Evolutionary conservation across 805 yeast genomes (phyloP).

Genomic region (Cyberlindnera euphorbiiphila): DNA sequence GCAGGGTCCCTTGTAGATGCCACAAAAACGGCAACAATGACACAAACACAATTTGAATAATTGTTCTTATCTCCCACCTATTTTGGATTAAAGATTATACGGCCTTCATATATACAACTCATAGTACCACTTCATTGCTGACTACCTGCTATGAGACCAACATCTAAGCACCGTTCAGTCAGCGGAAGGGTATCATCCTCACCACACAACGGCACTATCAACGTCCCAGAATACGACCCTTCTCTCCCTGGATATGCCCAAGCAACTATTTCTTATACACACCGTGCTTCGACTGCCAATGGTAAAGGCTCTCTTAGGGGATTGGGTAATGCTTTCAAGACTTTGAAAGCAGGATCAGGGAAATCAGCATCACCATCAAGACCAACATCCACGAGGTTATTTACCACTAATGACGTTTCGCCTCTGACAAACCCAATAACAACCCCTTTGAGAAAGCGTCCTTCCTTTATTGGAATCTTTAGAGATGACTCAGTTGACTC

Average conservation of each 20-base stretch:
- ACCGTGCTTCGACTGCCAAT: neutral
- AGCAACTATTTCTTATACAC: constrained; percentile 6
- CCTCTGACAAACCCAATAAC: neutral
- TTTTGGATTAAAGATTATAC: no score
- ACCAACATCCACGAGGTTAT: constrained; percentile 6
- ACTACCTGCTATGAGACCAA: constrained; percentile 6
- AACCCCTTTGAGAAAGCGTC: constrained; percentile 8
- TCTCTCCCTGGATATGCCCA: constrained; percentile 12
- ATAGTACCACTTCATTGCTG: no score
- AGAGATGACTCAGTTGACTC: constrained; percentile 1
- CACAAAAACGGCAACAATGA: no score
- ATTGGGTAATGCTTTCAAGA: neutral
- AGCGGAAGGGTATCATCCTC: neutral
- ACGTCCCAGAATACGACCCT: constrained; percentile 2
- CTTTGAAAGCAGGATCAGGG: constrained; percentile 11
- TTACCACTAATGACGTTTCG: neutral
- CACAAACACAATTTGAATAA: no score
- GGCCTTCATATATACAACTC: no score
- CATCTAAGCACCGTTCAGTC: constrained; percentile 2
- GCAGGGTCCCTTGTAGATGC: no score
- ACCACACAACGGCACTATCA: neutral
- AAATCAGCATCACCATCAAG: constrained; percentile 2
- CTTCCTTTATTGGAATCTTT: constrained; percentile 11
- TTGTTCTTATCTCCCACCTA: no score
- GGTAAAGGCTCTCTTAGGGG: constrained; percentile 1